Conservation (phyloP, 163 green algal genomes). For the Prototheca stagnorum region DNA sequence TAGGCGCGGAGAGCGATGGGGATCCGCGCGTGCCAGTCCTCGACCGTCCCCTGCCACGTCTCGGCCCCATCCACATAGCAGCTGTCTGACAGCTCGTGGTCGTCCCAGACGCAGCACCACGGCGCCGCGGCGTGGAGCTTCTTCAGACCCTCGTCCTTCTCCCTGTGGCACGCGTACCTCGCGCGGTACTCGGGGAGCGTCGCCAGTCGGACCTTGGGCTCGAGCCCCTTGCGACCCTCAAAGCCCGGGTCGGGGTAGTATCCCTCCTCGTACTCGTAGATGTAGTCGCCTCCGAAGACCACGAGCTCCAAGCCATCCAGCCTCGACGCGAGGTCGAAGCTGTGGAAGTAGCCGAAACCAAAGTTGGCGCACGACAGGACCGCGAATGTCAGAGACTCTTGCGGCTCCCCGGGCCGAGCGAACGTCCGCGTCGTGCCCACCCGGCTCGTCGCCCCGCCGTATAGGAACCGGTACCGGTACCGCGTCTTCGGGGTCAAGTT, state of each 20-base stretch:
- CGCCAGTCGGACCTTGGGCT: slow-evolving; percentile 7
- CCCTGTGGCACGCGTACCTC: slow-evolving; percentile 15
- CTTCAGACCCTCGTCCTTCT: slow-evolving; percentile 9
- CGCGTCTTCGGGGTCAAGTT: too few relatives aligned
- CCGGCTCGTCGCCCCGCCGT: slow-evolving; percentile 2
- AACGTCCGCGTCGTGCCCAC: slow-evolving; percentile 7
- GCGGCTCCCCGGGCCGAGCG: neutral
- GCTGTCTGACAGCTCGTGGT: slow-evolving; percentile 10
- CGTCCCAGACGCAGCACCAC: too few relatives aligned
- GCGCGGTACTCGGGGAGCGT: slow-evolving; percentile 11
- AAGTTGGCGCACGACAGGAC: slow-evolving; percentile 11
- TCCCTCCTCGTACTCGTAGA: slow-evolving; percentile 9
- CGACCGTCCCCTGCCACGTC: neutral
- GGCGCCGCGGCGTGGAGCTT: slow-evolving; percentile 13
- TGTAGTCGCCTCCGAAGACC: slow-evolving; percentile 14
- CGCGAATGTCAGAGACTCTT: slow-evolving; percentile 5
- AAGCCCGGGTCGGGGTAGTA: slow-evolving; percentile 2
- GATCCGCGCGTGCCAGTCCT: slow-evolving; percentile 5
- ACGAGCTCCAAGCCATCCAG: slow-evolving; percentile 18
- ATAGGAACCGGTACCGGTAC: slow-evolving; percentile 15
- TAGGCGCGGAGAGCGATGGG: slow-evolving; percentile 6
- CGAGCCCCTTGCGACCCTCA: slow-evolving; percentile 6
- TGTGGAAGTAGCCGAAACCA: slow-evolving; percentile 12
- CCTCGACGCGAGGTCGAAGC: slow-evolving; percentile 5
- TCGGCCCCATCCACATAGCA: neutral